Evolutionary conservation across 2,329 filamentous ascomycete genomes (phyloP), one percentile per base, ranked within the genome.

Genomic region (Xylariaceae sp.): DNA sequence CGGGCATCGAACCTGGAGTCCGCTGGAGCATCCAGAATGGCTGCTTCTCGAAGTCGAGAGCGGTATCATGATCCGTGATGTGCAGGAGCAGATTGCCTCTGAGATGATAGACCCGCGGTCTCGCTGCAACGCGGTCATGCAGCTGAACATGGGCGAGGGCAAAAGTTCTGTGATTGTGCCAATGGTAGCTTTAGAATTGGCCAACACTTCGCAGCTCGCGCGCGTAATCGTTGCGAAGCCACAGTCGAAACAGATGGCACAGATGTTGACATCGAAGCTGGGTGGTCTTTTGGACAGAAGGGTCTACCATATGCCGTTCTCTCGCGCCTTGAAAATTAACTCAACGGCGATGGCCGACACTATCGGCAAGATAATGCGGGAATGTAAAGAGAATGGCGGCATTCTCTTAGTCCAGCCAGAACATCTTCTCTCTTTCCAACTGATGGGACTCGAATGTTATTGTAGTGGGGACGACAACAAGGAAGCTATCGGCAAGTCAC

Each of bases 331-430:
- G 70, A 78, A 29, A 65, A 71, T 22, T 57, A 65, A 1, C 58
- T 45, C 42, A 70, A 70, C 0, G 84, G 83, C 0, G 3, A 21
- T 34, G 9, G 74, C 74, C 0, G 5, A 51, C 0, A 39, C 45
- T 0, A 74, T 87, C 2, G 53, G 61, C 0, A 7, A 59, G 0
- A 68, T 80, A 0, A 75, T 74, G 12, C 5, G 65, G 0, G 67
- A 76, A 7, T 87, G 82, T 45, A 74, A 74, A 58, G n/a, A 54
- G 0, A 63, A 65, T 0, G 74, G 80, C 0, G 83, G 83, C 0
- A 68, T 88, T 0, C 60, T 88, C 0, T 67, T 88, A 1, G 70
- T 83, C 0, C 81, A 86, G 32, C 85, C 85, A 0, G 84, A 87
- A 60, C 81, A 87, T 53, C 62, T 86, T 0, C 66, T 88, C 0